Evolutionary conservation across 2,329 filamentous ascomycete genomes (phyloP).

Genomic region (Sporothrix variecibatus): DNA sequence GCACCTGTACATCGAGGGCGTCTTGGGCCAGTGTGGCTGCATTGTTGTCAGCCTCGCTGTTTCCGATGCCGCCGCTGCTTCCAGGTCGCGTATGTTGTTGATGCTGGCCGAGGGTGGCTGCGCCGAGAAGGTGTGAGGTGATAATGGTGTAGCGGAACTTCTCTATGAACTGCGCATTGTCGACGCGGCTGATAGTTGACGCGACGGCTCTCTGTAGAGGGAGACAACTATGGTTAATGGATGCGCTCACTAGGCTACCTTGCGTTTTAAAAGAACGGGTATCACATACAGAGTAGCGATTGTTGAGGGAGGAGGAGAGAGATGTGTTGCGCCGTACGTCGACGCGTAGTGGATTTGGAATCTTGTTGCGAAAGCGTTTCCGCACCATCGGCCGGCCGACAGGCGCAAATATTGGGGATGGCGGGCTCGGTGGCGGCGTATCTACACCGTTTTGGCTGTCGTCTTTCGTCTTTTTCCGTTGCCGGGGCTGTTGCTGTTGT

Average conservation of each 20-base stretch:
- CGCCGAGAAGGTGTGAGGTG: constrained; percentile 82
- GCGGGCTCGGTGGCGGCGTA: constrained; percentile 47
- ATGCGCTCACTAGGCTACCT: too few species aligned
- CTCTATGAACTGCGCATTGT: constrained; percentile 84
- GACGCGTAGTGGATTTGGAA: constrained; percentile 48
- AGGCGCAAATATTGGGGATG: constrained; percentile 58
- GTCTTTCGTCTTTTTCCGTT: constrained; percentile 16
- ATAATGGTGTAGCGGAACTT: constrained; percentile 92
- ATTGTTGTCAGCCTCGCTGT: neutral
- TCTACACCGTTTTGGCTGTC: constrained; percentile 36
- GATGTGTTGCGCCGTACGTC: constrained; percentile 44
- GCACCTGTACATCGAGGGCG: constrained; percentile 27
- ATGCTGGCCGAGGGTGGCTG: constrained; percentile 54
- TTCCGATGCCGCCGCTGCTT: neutral
- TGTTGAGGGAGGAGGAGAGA: constrained; percentile 49
- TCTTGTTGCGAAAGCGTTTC: constrained; percentile 54
- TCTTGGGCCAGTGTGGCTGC: neutral
- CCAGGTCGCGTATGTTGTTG: constrained; percentile 29
- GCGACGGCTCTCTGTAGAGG: constrained; percentile 64
- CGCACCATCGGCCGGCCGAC: constrained; percentile 57
- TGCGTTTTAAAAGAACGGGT: neutral
- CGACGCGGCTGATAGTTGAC: constrained; percentile 70
- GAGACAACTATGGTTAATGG: neutral
- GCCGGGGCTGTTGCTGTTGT: constrained; percentile 14
- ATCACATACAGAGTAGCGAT: constrained; percentile 54